phyloP scores from a whole-genome alignment of 1,139 yeast species.

The Insectozyma bohioensis region DNA sequence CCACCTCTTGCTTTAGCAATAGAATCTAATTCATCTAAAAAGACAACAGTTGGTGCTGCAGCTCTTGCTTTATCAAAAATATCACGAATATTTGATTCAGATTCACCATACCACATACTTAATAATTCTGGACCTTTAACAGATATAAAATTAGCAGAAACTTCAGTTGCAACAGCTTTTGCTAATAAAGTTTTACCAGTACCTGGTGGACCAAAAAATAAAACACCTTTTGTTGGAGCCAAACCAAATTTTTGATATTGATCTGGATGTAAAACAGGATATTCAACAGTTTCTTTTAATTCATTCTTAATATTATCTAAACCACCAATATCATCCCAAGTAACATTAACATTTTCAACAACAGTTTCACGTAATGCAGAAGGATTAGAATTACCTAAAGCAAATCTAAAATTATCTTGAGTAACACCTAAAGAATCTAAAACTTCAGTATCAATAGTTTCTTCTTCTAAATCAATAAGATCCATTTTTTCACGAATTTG shows the following conservation, averaged over 20 bases:
- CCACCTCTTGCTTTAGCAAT: slow-evolving; percentile 98
- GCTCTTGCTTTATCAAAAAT: slow-evolving; percentile 98
- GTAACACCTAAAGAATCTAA: slow-evolving; percentile 96
- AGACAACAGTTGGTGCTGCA: slow-evolving; percentile 97
- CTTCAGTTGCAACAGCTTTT: slow-evolving; percentile 98
- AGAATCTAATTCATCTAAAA: slow-evolving; percentile 95
- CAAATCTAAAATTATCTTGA: slow-evolving; percentile 98
- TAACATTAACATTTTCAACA: slow-evolving; percentile 96
- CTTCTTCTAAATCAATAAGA: slow-evolving; percentile 94
- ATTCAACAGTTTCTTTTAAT: slow-evolving; percentile 97
- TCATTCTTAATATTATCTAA: slow-evolving; percentile 93
- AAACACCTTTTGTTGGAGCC: slow-evolving; percentile 96
- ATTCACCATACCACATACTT: slow-evolving; percentile 99
- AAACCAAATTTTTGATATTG: slow-evolving; percentile 97
- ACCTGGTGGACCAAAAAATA: slow-evolving; percentile 99
- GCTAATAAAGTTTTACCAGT: slow-evolving; percentile 98
- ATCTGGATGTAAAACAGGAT: slow-evolving; percentile 98
- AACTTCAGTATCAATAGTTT: slow-evolving; percentile 96
- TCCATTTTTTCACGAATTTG: slow-evolving; percentile 99
- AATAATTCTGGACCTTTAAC: slow-evolving; percentile 97
- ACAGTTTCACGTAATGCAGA: slow-evolving; percentile 99
- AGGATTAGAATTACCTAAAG: slow-evolving; percentile 97
- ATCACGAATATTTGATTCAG: slow-evolving; percentile 95
- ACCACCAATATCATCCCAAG: slow-evolving; percentile 98
- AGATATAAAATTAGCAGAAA: slow-evolving; percentile 92